Base-by-base conservation (phyloP, 176 grass and related monocot genomes). In the Rhipidocladum racemiflorum region DNA sequence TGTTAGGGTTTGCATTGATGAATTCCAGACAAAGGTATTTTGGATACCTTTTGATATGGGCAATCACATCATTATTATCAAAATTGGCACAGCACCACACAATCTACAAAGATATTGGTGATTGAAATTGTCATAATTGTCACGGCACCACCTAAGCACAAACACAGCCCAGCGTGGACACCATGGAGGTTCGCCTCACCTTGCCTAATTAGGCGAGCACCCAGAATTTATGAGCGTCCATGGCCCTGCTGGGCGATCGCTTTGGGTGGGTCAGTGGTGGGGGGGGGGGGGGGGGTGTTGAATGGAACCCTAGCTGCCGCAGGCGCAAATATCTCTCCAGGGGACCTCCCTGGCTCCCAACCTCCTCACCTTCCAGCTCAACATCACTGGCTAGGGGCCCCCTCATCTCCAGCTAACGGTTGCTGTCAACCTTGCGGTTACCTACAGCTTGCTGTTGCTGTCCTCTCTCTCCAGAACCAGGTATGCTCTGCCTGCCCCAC, bases 71-170 rank as follows among this genome's bases (percentile, higher is more conserved):
- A 68, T 39, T 55, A 54, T 49, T 68, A 65, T 27, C 40, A 27
- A 27, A 71, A 48, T 71, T 71, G 24, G 64, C 65, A 56, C 81
- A 81, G 39, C 59, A 81, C 39, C 29, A 75, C 50, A 75, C 17
- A 65, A 76, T 75, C 39, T 61, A 48, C 65, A 56, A 29, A n/a
- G 7, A 72, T 3, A 44, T 77, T 24, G 10, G 24, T 34, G 50
- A 24, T 59, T 59, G 56, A 59, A 59, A 13, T 59, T 59, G 61
- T 9, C 56, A 62, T 45, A 16, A 9, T 62, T 62, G 56, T 77
- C 24, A 45, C 4, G 49, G n/a, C 53, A 76, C 42, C 34, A 16
- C 56, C 55, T 59, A 77, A 50, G 48, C 9, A 2, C 45, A 72
- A 48, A 50, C 17, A 17, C 4, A 1, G 43, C 16, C 28, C 27